Base-by-base conservation (phyloP, 805 yeast genomes). In the Saccharomycopsis sp. region DNA sequence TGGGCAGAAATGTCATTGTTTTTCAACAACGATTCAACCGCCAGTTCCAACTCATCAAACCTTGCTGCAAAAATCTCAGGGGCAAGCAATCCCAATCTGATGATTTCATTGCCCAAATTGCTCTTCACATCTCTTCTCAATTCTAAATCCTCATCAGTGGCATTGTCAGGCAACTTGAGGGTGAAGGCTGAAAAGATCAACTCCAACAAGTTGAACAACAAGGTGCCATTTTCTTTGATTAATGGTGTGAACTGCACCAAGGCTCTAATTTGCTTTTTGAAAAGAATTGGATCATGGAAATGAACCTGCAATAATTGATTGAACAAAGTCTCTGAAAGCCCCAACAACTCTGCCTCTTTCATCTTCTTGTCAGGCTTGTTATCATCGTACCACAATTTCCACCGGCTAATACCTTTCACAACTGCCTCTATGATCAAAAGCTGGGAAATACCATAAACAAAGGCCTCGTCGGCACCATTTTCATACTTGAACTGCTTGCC, bases 161-260 rank as follows among this genome's bases (percentile, higher is more conserved):
- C 69, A 43, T 66, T 62, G 41, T 61, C 63, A 1, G 95, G 94
- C 50, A 80, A 80, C 34, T 82, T 89, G 56, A 74, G 75, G 0
- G 96, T 89, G 39, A 86, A 80, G 2, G 94, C 84, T 2, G 86
- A 78, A n/a, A 85, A 63, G 25, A 83, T 84, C 50, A 80, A 83
- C 56, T 92, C 97, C 43, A 92, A 65, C 9, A 92, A 82, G 42
- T 76, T 73, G 59, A 92, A 84, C 74, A 92, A 77, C 36, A 87
- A 36, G 7, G 13, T 30, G 10, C 22, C 18, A 26, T 30, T 76
- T 7, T 73, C 77, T 48, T 83, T 92, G 54, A 85, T 85, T 48
- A 92, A 65, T 1, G 97, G 96, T 12, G 96, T 82, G 56, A 92
- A 92, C 58, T 89, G 94, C 13, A 94, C 97, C 51, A 87, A 68